A percentile compares a stretch with the other conserved stretches of the same genome.
phyloP scores from a whole-genome alignment of 768 basidiomycete genomes.

The Tylopilus sp. region DNA sequence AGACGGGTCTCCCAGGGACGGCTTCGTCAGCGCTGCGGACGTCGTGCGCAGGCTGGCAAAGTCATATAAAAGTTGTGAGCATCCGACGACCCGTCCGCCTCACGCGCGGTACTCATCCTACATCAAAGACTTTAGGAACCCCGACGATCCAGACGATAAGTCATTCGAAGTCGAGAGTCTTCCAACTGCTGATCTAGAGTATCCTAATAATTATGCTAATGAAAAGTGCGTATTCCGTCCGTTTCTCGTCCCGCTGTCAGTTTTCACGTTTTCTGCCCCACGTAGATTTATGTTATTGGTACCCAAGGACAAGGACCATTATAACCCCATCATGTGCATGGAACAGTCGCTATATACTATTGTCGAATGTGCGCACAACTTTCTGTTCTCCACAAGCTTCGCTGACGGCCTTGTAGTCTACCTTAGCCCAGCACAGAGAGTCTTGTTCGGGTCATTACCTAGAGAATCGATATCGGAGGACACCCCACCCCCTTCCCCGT shows the following conservation, averaged over 20 bases:
- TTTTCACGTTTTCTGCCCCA: neutral
- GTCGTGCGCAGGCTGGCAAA: slow-evolving; percentile 63
- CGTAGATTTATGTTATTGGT: slow-evolving; percentile 70
- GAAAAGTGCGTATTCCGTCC: slow-evolving; percentile 51
- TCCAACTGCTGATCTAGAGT: slow-evolving; percentile 73
- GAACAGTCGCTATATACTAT: slow-evolving; percentile 71
- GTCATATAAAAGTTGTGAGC: slow-evolving; percentile 68
- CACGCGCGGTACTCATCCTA: slow-evolving; percentile 12
- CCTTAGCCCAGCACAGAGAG: slow-evolving; percentile 61
- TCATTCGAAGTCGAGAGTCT: slow-evolving; percentile 61
- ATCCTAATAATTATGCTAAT: slow-evolving; percentile 65
- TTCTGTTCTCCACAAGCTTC: neutral
- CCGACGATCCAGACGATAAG: slow-evolving; percentile 55
- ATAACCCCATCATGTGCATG: slow-evolving; percentile 80
- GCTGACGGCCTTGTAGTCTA: slow-evolving; percentile 46
- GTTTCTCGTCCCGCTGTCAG: neutral
- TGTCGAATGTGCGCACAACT: slow-evolving; percentile 55
- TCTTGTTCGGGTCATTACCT: slow-evolving; percentile 66
- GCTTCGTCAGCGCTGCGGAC: slow-evolving; percentile 58
- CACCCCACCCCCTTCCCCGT: slow-evolving; percentile 34
- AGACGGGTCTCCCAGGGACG: slow-evolving; percentile 48
- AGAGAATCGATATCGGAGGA: slow-evolving; percentile 30
- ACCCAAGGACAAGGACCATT: slow-evolving; percentile 84
- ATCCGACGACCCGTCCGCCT: neutral
- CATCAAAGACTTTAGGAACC: slow-evolving; percentile 65